phyloP scores from a whole-genome alignment of 2,329 filamentous ascomycete species.

The Xylogone sp. region DNA sequence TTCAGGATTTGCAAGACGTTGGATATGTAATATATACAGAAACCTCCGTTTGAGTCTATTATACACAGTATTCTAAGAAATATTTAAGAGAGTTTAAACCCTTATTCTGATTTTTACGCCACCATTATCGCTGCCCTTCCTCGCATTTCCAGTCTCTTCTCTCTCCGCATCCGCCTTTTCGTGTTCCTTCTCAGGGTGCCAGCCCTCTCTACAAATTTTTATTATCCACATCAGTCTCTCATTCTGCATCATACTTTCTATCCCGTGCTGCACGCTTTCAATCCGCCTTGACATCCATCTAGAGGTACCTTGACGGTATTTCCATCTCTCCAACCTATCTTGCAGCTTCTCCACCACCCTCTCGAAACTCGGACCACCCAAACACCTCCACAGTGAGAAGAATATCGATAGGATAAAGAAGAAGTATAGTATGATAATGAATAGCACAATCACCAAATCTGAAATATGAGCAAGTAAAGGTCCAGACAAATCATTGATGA shows the following conservation, averaged over 20 bases:
- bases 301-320: not conserved
- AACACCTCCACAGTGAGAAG: not conserved
- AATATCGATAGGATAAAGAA: not conserved
- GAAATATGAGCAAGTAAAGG: not conserved
- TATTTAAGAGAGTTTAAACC: not conserved
- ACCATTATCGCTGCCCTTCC: not conserved
- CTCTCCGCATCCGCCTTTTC: not conserved
- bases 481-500: conserved; percentile 5
- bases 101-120: not conserved
- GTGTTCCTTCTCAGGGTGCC: conserved; percentile 6
- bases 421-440: not conserved
- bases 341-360: not conserved
- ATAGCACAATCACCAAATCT: not conserved
- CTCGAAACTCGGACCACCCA: not conserved
- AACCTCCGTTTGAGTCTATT: no score
- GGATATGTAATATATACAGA: no score
- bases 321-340: not conserved
- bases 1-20: no score
- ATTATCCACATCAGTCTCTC: not conserved
- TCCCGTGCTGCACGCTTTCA: not conserved
- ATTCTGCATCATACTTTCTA: not conserved
- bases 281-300: not conserved
- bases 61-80: no score
- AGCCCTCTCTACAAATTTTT: conserved; percentile 7
- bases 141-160: not conserved